These are phyloP conservation scores for Pezicula neosporulosa DNA, from an alignment of 2,329 filamentous ascomycete species.

Conservation along the genomic window DNA sequence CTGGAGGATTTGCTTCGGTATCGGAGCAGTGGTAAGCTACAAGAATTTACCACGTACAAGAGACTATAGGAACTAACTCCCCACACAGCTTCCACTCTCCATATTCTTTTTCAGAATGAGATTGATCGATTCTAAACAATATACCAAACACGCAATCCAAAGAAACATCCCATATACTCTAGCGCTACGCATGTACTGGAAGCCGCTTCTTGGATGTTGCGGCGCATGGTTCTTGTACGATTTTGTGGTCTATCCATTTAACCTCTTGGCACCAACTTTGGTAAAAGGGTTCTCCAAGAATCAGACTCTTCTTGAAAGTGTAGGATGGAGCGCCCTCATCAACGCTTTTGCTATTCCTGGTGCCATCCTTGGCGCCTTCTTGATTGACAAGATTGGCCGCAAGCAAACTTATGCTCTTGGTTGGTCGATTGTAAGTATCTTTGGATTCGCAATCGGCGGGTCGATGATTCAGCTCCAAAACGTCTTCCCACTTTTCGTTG, in stretches of 20 bases:
- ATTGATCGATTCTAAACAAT: slow-evolving; percentile 48
- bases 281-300: slow-evolving; percentile 17
- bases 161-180: slow-evolving; percentile 48
- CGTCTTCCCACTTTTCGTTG: neutral
- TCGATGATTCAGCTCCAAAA: too few relatives aligned
- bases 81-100: slow-evolving; percentile 42
- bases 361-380: too few relatives aligned
- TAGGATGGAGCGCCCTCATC: slow-evolving; percentile 25
- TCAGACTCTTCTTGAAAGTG: slow-evolving; percentile 15
- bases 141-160: slow-evolving; percentile 11
- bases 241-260: slow-evolving; percentile 19
- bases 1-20: slow-evolving; percentile 47
- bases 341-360: slow-evolving; percentile 21
- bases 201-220: slow-evolving; percentile 9
- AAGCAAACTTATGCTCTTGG: too few relatives aligned
- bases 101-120: slow-evolving; percentile 50
- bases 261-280: slow-evolving; percentile 17
- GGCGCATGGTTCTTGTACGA: slow-evolving; percentile 19
- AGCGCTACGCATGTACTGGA: slow-evolving; percentile 64
- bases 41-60: neutral
- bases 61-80: slow-evolving; percentile 40
- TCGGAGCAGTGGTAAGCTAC: slow-evolving; percentile 36
- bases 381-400: too few relatives aligned
- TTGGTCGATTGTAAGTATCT: too few relatives aligned
- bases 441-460: too few relatives aligned